Evolutionary conservation across 2,329 filamentous ascomycete species (phyloP).

Genomic region (Lecanicillium sp.): DNA sequence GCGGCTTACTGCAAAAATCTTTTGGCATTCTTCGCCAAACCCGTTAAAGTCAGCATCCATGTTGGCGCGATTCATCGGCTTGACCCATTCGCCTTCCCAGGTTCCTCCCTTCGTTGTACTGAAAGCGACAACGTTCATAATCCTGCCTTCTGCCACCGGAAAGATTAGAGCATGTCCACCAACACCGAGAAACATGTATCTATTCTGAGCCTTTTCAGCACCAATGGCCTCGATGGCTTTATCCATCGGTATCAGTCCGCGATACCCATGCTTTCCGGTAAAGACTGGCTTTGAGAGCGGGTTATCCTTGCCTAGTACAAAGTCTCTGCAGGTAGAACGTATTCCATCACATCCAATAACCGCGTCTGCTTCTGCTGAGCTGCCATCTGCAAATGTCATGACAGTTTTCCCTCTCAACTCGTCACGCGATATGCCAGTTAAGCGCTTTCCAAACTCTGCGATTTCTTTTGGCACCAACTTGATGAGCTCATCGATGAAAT

Average conservation of each 20-base stretch:
- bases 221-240: conserved; percentile 43
- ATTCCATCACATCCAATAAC: conserved; percentile 59
- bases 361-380: conserved; percentile 27
- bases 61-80: conserved; percentile 4
- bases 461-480: conserved; percentile 25
- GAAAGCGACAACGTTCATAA: conserved; percentile 47
- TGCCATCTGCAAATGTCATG: conserved; percentile 31
- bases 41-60: conserved; percentile 6
- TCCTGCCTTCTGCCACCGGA: conserved; percentile 45
- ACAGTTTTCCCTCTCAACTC: conserved; percentile 14
- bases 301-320: conserved; percentile 36
- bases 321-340: conserved; percentile 43
- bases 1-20: conserved; percentile 6
- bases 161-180: conserved; percentile 51
- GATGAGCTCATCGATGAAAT: conserved; percentile 31
- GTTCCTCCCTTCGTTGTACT: conserved; percentile 19
- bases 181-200: conserved; percentile 31
- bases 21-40: conserved; percentile 8
- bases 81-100: conserved; percentile 8
- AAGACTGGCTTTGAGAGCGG: conserved; percentile 33
- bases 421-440: conserved; percentile 20
- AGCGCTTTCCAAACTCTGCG: conserved; percentile 25
- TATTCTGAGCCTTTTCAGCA: conserved; percentile 20
- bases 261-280: conserved; percentile 51
- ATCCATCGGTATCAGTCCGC: conserved; percentile 38